Evolutionary conservation across 192 early-diverging fungal species (phyloP).

Genomic region (Coemansia javaensis): DNA sequence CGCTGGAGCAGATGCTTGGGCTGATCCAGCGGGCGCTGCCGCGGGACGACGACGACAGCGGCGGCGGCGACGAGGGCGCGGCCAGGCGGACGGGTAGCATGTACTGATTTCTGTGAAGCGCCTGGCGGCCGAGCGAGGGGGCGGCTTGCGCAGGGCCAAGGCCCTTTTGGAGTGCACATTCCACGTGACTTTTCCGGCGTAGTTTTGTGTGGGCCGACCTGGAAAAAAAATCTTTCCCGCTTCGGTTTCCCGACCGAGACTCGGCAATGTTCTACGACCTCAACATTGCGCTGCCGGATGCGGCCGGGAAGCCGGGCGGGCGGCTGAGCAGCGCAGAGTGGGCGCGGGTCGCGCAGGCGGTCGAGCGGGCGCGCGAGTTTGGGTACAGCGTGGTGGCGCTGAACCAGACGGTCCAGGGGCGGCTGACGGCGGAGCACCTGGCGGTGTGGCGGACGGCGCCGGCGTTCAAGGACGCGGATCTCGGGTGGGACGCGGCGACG

Average conservation of each 20-base stretch:
- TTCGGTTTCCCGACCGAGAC: background rate
- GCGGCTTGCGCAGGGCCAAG: too few relatives aligned
- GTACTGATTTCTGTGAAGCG: too few relatives aligned
- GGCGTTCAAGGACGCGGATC: conserved; percentile 7
- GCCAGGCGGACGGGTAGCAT: too few relatives aligned
- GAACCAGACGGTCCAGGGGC: conserved; percentile 36
- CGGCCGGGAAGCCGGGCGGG: conserved; percentile 25
- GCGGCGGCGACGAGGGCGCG: background rate
- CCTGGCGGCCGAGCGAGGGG: too few relatives aligned
- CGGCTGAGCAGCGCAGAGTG: conserved; percentile 27
- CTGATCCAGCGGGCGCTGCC: conserved; percentile 53
- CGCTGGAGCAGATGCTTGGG: conserved; percentile 52
- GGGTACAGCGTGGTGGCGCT: conserved; percentile 42
- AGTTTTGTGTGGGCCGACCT: too few relatives aligned
- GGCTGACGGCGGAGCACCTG: conserved; percentile 26
- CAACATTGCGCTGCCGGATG: conserved; percentile 45
- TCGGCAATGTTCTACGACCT: conserved; percentile 44
- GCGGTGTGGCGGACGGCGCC: conserved; percentile 30
- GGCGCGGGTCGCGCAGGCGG: conserved; percentile 26
- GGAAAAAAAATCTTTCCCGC: too few relatives aligned
- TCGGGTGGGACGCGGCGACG: conserved; percentile 22
- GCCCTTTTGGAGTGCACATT: too few relatives aligned
- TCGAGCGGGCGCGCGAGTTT: conserved; percentile 31
- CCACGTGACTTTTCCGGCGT: too few relatives aligned
- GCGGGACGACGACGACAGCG: conserved; percentile 13